Conservation (phyloP, 495 filamentous ascomycete species). For the Staphylotrichum tortipilum region DNA sequence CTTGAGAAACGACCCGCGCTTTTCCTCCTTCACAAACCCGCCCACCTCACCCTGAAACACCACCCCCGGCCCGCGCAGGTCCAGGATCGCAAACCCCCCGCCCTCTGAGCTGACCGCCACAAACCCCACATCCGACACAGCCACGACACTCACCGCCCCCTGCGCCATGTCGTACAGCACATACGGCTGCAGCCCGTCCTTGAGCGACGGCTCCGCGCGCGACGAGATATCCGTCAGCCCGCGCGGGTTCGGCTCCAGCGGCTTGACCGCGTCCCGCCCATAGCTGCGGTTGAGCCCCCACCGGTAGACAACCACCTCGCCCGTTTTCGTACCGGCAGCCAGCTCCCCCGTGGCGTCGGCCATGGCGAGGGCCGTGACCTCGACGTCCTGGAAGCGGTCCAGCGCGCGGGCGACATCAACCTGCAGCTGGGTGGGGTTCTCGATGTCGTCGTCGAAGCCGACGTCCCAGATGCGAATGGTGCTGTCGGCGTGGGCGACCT, state of each 20-base stretch:
- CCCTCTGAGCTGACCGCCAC: slow-evolving; percentile 75
- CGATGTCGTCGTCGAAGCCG: slow-evolving; percentile 84
- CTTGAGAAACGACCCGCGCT: slow-evolving; percentile 57
- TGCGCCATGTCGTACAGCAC: slow-evolving; percentile 74
- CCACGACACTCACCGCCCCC: slow-evolving; percentile 66
- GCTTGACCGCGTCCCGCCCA: slow-evolving; percentile 32
- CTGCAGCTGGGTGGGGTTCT: slow-evolving; percentile 74
- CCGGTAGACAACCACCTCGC: slow-evolving; percentile 78
- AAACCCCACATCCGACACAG: slow-evolving; percentile 86
- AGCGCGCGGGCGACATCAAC: slow-evolving; percentile 80
- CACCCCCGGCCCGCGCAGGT: slow-evolving; percentile 80
- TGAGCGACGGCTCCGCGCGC: slow-evolving; percentile 68
- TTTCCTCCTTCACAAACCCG: slow-evolving; percentile 61
- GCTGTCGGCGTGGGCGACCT: slow-evolving; percentile 79
- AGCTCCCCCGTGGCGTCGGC: slow-evolving; percentile 72
- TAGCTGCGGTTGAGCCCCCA: slow-evolving; percentile 68
- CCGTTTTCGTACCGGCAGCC: slow-evolving; percentile 67
- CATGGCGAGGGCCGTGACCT: slow-evolving; percentile 66
- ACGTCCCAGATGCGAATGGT: slow-evolving; percentile 83
- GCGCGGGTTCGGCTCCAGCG: slow-evolving; percentile 49
- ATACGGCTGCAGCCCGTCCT: slow-evolving; percentile 72
- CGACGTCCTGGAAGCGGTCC: slow-evolving; percentile 65
- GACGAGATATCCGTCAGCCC: slow-evolving; percentile 63
- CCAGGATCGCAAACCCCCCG: slow-evolving; percentile 70
- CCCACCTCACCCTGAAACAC: slow-evolving; percentile 62